These are phyloP conservation scores for Xylaria arbuscula DNA, from an alignment of 2,329 filamentous ascomycete species.

Conservation along the genomic window DNA sequence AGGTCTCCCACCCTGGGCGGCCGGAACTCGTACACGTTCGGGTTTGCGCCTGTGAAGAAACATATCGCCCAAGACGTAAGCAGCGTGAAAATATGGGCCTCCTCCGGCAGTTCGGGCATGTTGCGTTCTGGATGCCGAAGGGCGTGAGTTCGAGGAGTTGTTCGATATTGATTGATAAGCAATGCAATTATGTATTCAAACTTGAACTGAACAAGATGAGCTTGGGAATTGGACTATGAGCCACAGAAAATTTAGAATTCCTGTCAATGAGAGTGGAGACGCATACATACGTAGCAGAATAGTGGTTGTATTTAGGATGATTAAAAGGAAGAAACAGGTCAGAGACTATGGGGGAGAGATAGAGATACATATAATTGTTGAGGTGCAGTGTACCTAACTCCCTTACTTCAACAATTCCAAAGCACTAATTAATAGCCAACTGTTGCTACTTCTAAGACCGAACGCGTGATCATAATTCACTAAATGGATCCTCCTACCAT, in stretches of 20 bases:
- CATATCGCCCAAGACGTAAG: conserved; percentile 18
- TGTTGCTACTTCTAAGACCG: background rate
- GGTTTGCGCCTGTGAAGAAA: conserved; percentile 18
- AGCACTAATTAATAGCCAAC: conserved; percentile 11
- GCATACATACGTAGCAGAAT: background rate
- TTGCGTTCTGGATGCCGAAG: background rate
- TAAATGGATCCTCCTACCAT: background rate
- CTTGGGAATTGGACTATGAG: too few species aligned
- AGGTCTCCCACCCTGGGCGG: background rate
- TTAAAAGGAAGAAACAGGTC: too few species aligned
- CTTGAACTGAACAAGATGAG: too few species aligned
- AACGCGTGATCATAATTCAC: background rate
- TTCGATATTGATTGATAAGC: background rate
- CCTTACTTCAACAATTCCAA: background rate
- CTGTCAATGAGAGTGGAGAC: background rate
- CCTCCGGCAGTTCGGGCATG: background rate
- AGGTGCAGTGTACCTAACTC: too few species aligned
- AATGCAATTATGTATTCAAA: too few species aligned
- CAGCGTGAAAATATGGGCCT: conserved; percentile 1
- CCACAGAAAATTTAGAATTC: too few species aligned
- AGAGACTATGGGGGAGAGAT: too few species aligned
- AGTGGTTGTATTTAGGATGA: too few species aligned
- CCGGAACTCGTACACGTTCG: conserved; percentile 16
- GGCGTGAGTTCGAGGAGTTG: background rate
- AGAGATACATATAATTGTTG: too few species aligned